Evolutionary conservation across 768 basidiomycete genomes (phyloP), one percentile per base, ranked within the genome.

Genomic region (Gyrodon lividus): DNA sequence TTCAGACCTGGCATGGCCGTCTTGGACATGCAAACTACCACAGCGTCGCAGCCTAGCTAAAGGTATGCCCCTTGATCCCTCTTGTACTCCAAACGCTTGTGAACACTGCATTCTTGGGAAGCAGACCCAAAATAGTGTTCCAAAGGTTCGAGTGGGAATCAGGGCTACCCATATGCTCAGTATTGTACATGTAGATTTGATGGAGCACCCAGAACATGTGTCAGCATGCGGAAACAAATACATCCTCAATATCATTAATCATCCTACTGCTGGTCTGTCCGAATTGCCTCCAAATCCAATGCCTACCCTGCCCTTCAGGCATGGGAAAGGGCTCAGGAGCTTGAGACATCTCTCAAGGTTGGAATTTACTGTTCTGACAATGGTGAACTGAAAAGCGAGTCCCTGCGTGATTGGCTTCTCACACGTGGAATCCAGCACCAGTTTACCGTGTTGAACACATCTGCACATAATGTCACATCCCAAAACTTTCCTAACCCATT

Each of bases 101-200:
- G 61, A 67, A 37, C 53, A 57, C 23, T 75, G 74, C 46, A 61
- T 74, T 31, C 62, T 67, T 37, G 72, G 74, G 6, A 75, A 76
- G 56, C 72, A 76, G 71, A 67, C 60, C 0, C 54, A 54, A 12
- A 56, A 55, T 2, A 57, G 65, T 10, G 65, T 74, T 13, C 71
- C 72, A 0, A 68, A 67, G 47, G 46, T 48, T 23, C 38, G 62
- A 5, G 56, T 62, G 44, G 70, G 64, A 16, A 48, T 55, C 39
- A 61, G 62, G 45, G 67, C 68, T 10, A 61, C 46, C 9, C 38
- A 61, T 43, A 54, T 44, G 39, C 48, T 71, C 41, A 70, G 65
- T 38, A 63, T 48, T 12, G 37, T 52, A 2, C 38, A 50, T 19
- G 59, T 71, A 37, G 71, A 75, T 42, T 43, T 74, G 13, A 52